Evolutionary conservation across 2,329 filamentous ascomycete genomes (phyloP), one percentile per base, ranked within the genome.

Genomic region (Keithomyces neogunnii): DNA sequence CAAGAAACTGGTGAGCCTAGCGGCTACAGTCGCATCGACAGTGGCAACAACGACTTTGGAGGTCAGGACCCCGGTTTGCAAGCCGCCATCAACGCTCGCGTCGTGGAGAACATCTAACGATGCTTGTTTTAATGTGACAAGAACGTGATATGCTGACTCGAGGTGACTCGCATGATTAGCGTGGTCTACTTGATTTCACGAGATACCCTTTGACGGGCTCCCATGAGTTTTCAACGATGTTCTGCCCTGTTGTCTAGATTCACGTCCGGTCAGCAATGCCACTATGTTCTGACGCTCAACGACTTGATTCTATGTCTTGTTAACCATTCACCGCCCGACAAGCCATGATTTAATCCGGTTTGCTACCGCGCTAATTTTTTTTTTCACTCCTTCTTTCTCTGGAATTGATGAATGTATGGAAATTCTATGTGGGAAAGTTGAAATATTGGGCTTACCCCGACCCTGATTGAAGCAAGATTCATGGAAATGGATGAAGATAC

Each of bases 31-130:
- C 80, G 77, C 51, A 80, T 82, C 45, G 57, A 58, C 45, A 52
- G 59, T 3, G 54, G 60, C 31, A 59, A 62, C 53, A 62, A 69
- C 57, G 79, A 84, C 55, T 78, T 77, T 64, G 73, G 73, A 68
- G 71, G 70, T 67, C 68, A 72, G 65, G 75, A 81, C 59, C 57
- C 69, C 57, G 81, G 85, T 49, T 88, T 96, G 67, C 84, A 92
- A 70, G 78, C 81, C 61, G 89, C 89, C 35, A 81, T 96, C 66
- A 91, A 93, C 66, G 82, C 90, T 49, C 81, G 82, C 53, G 77
- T 95, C 39, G 77, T 96, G 58, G 88, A 96, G 76, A 86, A 91
- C 70, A 92, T 96, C 68, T 96, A 76, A 78, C 28, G 40, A 48
- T 39, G 44, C 47, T n/a, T 42, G 11, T 33, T 53, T 35, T 33